These are phyloP conservation scores for Mollisia scopiformis DNA, from an alignment of 2,329 filamentous ascomycete genomes.

Conservation along the genomic window DNA sequence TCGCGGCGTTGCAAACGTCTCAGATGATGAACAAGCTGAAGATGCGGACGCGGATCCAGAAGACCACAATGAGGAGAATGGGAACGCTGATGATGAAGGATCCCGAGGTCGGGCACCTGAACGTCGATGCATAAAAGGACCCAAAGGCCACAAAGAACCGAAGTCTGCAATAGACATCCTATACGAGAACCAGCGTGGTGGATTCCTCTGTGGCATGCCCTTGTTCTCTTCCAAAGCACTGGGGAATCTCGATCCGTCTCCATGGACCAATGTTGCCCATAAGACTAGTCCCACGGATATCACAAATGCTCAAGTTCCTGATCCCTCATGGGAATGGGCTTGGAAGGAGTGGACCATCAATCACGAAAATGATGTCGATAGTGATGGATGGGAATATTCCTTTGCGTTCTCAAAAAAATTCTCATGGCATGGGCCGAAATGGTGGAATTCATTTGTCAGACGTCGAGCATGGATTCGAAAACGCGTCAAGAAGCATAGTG, in stretches of 20 bases:
- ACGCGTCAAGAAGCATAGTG: constrained; percentile 63
- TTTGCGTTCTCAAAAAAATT: constrained; percentile 78
- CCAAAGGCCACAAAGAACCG: constrained; percentile 37
- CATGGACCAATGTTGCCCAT: constrained; percentile 79
- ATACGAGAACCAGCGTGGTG: constrained; percentile 94
- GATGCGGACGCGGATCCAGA: constrained; percentile 5
- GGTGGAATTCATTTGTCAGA: constrained; percentile 96
- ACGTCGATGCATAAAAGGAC: constrained; percentile 6
- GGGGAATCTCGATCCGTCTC: constrained; percentile 79
- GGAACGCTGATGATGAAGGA: constrained; percentile 1
- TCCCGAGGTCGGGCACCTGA: constrained; percentile 22
- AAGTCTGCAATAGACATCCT: constrained; percentile 77
- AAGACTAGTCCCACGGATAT: constrained; percentile 68
- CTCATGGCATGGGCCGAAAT: constrained; percentile 86
- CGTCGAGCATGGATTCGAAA: constrained; percentile 86
- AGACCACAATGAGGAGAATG: background rate
- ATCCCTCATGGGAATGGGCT: constrained; percentile 93
- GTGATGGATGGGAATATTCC: constrained; percentile 95
- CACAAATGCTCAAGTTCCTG: constrained; percentile 86
- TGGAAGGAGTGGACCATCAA: constrained; percentile 68
- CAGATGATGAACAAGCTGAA: constrained; percentile 5
- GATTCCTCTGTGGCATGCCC: constrained; percentile 84
- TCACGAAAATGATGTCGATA: constrained; percentile 80
- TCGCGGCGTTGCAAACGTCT: constrained; percentile 35
- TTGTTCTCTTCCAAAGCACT: constrained; percentile 89